Base-by-base conservation (phyloP, 1,284 basidiomycete species). In the Xerocomus nothofagi region DNA sequence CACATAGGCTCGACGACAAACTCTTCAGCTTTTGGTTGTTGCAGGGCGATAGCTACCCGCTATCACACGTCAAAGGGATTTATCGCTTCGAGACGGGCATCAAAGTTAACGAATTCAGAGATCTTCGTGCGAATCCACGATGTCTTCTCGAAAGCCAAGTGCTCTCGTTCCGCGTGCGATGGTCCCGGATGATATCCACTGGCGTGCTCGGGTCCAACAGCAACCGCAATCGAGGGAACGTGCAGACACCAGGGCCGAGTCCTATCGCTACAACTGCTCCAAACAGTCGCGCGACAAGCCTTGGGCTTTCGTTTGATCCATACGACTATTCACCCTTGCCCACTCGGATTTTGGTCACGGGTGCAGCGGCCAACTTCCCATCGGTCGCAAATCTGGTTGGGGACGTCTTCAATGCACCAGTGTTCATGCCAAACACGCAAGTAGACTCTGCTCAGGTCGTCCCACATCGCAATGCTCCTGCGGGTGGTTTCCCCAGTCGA, bases 1-100 rank as follows among this genome's bases (percentile, higher is more conserved):
- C 17, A 44, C 12, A 14, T 57, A 91, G 89, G 8, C 80, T 92
- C 44, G 90, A 93, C 60, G 88, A 92, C 71, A 93, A 93, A 64
- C 77, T 91, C 3, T 92, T 91, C 69, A 86, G 84, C 51, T 91
- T 90, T 74, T 92, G 88, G 86, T 77, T 89, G 52, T 75, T 91
- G 6, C 89, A 91, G 66, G 81, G 81, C 18, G 89, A 92, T 58
- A 77, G 77, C 46, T 82, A 79, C 61, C 83, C 86, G 1, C 77
- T 83, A 55, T 80, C 83, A 0, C 84, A 84, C 54, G 84, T 89
- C 54, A 90, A 91, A 62, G 89, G 88, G n/a, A 88, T 91, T 58
- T 88, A 82, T 67, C 82, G 90, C 21, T 91, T 91, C 68, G 88
- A 91, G 65, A 88, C 82, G 0, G 90, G 90, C 8, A 78, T 90